phyloP scores from a whole-genome alignment of 768 basidiomycete species.

The Exsudoporus frostii region DNA sequence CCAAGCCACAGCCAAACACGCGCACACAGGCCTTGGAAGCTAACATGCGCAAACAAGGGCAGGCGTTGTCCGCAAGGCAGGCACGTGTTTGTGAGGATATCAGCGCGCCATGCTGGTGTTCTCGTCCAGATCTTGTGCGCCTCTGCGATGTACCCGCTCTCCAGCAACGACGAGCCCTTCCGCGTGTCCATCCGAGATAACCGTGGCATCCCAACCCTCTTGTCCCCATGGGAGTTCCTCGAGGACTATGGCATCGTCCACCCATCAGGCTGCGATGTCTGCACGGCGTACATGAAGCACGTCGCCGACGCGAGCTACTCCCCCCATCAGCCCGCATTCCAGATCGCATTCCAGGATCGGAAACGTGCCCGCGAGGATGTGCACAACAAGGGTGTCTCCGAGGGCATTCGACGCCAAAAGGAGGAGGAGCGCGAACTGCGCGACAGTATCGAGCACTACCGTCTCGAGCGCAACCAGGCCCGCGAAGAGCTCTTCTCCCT shows the following conservation, averaged over 20 bases:
- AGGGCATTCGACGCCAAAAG: constrained; percentile 41
- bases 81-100: constrained; percentile 33
- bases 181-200: constrained; percentile 28
- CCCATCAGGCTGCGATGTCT: constrained; percentile 37
- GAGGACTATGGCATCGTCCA: constrained; percentile 40
- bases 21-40: constrained; percentile 11
- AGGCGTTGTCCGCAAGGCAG: constrained; percentile 26
- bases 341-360: constrained; percentile 39
- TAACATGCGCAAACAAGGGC: constrained; percentile 31
- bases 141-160: constrained; percentile 33
- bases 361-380: constrained; percentile 38
- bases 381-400: constrained; percentile 38
- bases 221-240: constrained; percentile 40
- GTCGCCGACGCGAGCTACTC: constrained; percentile 39
- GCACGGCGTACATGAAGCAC: constrained; percentile 40
- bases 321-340: constrained; percentile 36
- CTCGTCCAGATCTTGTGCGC: constrained; percentile 17
- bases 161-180: constrained; percentile 31
- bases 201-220: constrained; percentile 32
- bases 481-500: constrained; percentile 32
- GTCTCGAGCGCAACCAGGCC: constrained; percentile 35
- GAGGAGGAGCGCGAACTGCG: constrained; percentile 35
- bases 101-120: constrained; percentile 18
- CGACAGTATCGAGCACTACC: constrained; percentile 34
- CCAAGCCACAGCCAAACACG: constrained; percentile 31